Evolutionary conservation across 768 basidiomycete species (phyloP), one percentile per base, ranked within the genome.

Genomic region (Tricholoma matsutake): DNA sequence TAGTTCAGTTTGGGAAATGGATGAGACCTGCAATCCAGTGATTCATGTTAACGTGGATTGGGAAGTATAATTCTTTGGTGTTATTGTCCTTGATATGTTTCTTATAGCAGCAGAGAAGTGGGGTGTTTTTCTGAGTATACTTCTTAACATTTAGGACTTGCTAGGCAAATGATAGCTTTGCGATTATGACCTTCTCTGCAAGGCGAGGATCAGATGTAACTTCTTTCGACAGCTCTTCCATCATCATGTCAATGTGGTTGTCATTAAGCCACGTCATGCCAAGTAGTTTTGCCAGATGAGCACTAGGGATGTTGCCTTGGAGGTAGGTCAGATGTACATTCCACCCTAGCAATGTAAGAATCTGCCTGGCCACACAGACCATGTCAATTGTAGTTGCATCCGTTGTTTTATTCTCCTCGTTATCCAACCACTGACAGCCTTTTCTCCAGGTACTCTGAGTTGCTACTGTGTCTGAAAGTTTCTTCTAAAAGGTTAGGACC

Each of bases 21-120:
- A 67, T 60, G 1, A 55, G 2, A 6, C 65, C 61, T 11, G 58
- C 58, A 58, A 69, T 67, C 68, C 68, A 69, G 39, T 69, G 68
- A 57, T 69, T 69, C 2, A 49, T 57, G 28, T 64, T 59, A 35
- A 66, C 47, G 47, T 65, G 58, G 7, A 67, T 43, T 13, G 66
- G 66, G 43, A 67, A 63, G 45, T 64, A 63, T 3, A 68, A 35
- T 14, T 58, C 32, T 34, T 49, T 6, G 20, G 56, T 51, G 7
- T 37, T 39, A 3, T 43, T 47, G n/a, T 61, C 37, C 22, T 63
- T 51, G 41, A 63, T 59, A 20, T 53, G 49, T 25, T 54, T 34
- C 49, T 64, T 31, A 20, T 61, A 59, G 6, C 37, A 56, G n/a
- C 8, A 51, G 10, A 59, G 45, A 32, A 31, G 41, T 25, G 45